These are phyloP conservation scores for Striga hermonthica DNA, from an alignment of 305 asterid genomes.

Conservation along the genomic window DNA sequence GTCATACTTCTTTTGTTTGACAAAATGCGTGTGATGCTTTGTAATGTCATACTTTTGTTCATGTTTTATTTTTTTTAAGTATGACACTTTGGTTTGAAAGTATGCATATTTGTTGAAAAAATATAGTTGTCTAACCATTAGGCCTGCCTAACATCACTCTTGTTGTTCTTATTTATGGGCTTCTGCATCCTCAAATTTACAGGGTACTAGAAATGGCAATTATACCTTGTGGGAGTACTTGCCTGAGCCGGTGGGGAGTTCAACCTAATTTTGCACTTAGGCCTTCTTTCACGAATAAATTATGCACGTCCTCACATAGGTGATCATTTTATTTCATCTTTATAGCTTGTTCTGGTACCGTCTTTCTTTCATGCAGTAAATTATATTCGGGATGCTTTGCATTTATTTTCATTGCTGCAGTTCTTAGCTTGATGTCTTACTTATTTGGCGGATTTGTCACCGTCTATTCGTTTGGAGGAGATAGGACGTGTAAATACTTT, in stretches of 20 bases:
- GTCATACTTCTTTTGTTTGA: too few species aligned
- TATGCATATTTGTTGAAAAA: too few species aligned
- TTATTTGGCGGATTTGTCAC: constrained; percentile 16
- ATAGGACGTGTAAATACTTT: constrained; percentile 1
- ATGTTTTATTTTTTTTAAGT: too few species aligned
- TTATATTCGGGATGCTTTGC: constrained; percentile 16
- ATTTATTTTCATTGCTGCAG: neutral
- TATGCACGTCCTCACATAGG: constrained; percentile 39
- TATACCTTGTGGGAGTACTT: constrained; percentile 86
- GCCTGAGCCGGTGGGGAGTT: constrained; percentile 64
- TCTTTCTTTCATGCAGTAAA: neutral
- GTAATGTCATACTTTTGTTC: too few species aligned
- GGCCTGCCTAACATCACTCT: too few species aligned
- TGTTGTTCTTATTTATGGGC: constrained; percentile 13
- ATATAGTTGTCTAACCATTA: too few species aligned
- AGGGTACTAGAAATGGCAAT: constrained; percentile 74
- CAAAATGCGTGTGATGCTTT: too few species aligned
- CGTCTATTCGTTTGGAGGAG: neutral
- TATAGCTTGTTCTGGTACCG: constrained; percentile 14
- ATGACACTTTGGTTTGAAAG: too few species aligned
- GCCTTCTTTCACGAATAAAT: constrained; percentile 41
- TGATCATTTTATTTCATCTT: constrained; percentile 33
- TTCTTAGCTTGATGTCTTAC: constrained; percentile 19
- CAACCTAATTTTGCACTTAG: constrained; percentile 59
- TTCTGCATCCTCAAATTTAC: constrained; percentile 22